Percentiles rank a stretch among this genome's conserved stretches.
Conservation (phyloP, 2,329 filamentous ascomycete genomes). For the Beauveria asiatica region DNA sequence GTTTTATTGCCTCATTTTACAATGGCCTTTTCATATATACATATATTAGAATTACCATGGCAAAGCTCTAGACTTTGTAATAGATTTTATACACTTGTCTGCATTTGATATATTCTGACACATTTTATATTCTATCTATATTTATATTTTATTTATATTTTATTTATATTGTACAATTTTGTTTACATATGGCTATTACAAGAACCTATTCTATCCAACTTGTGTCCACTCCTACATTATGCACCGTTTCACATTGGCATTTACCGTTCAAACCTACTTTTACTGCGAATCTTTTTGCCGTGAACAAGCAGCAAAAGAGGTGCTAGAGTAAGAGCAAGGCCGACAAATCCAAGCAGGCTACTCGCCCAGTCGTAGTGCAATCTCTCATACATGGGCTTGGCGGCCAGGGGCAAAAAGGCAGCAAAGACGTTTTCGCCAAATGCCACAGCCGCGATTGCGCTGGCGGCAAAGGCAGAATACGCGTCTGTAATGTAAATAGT, state of each 20-base stretch:
- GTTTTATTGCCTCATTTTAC: not conserved
- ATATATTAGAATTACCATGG: not conserved
- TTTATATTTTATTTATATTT: too few species aligned
- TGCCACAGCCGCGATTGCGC: slow-evolving; percentile 12
- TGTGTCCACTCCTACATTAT: not conserved
- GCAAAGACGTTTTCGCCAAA: slow-evolving; percentile 13
- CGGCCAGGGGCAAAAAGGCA: slow-evolving; percentile 12
- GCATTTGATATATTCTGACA: too few species aligned
- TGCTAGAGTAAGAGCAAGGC: slow-evolving; percentile 8
- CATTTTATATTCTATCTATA: too few species aligned
- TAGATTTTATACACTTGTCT: not conserved
- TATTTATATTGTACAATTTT: not conserved
- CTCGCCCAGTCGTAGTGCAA: slow-evolving; percentile 12
- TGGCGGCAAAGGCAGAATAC: slow-evolving; percentile 9
- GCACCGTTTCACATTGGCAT: too few species aligned
- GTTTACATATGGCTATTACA: not conserved
- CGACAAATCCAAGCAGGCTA: slow-evolving; percentile 11
- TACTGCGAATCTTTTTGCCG: slow-evolving; percentile 8
- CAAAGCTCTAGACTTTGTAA: not conserved
- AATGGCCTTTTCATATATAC: not conserved
- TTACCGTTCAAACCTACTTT: slow-evolving; percentile 6
- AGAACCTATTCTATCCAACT: not conserved
- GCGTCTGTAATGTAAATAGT: slow-evolving; percentile 13
- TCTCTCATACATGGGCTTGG: slow-evolving; percentile 12
- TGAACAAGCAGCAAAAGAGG: slow-evolving; percentile 6